Evolutionary conservation across 805 yeast species (phyloP), one percentile per base, ranked within the genome.

Genomic region (Zygosaccharomyces pseudorouxii): DNA sequence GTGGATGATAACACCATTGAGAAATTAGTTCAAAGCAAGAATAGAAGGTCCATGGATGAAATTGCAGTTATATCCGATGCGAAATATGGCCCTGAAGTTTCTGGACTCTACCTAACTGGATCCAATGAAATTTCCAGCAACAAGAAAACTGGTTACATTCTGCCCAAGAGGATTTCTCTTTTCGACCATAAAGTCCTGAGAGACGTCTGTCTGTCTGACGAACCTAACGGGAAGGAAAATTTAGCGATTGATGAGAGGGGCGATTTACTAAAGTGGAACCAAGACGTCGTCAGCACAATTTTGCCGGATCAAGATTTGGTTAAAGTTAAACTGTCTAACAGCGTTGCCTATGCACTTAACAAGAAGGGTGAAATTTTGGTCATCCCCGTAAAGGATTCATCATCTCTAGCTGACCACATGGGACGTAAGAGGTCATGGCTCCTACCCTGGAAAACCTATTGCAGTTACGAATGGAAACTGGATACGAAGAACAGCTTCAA

Each of bases 91-190:
- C 67, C 76, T 4, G 52, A 64, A 1, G 71, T 71, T 3, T 83
- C 84, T 0, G 86, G 89, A 7, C 67, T 84, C 7, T 83, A 81
- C 55, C 58, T 77, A 12, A 82, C 87, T 77, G 92, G 90, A 43
- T 75, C 73, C 64, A 10, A 60, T 77, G 25, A 70, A 73, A n/a
- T 38, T 14, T 27, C 46, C 4, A 55, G 59, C 23, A 53, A 58
- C 18, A 57, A 57, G 19, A 54, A 53, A 49, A 56, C 47, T 42
- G 70, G 57, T 42, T 71, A 59, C 51, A 71, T 72, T 42, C 63
- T 76, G 5, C 95, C 96, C 3, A 63, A 74, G 25, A 73, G 95
- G 58, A 65, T 85, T 5, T 69, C 73, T 1, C 76, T 73, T 54
- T 89, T 92, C 57, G 88, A 89, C 59, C 76, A 77, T 35, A 74